phyloP scores from a whole-genome alignment of 2,329 filamentous ascomycete genomes.

The Botryotinia globosa region DNA sequence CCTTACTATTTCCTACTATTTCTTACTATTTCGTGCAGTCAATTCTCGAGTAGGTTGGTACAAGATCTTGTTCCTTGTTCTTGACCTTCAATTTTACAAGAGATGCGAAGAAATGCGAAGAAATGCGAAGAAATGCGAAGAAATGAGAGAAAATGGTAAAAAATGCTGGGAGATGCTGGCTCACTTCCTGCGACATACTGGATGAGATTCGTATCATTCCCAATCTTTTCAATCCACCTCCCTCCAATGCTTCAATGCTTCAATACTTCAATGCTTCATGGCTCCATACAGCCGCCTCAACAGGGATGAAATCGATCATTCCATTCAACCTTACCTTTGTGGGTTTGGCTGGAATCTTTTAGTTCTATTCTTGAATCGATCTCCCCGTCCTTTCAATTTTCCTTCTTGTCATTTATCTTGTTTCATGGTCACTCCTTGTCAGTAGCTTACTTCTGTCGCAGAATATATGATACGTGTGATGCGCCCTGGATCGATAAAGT shows the following conservation, averaged over 20 bases:
- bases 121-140: background rate
- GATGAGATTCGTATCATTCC: background rate
- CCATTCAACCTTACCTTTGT: slow-evolving; percentile 10
- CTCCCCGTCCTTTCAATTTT: slow-evolving; percentile 23
- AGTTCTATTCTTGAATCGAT: slow-evolving; percentile 2
- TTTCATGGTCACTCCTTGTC: slow-evolving; percentile 34
- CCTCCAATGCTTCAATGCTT: background rate
- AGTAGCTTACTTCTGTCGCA: slow-evolving; percentile 32
- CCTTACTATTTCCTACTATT: background rate
- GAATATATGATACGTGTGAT: slow-evolving; percentile 38
- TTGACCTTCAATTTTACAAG: background rate
- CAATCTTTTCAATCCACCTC: background rate
- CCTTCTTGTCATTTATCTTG: slow-evolving; percentile 28
- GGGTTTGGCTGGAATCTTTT: background rate
- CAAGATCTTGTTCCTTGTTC: background rate
- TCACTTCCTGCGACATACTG: background rate
- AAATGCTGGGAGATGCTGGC: background rate
- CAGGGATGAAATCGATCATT: slow-evolving; percentile 5
- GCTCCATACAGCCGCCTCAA: slow-evolving; percentile 7
- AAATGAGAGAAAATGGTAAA: background rate
- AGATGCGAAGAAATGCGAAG: background rate
- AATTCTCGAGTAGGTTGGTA: background rate
- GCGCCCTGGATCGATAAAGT: slow-evolving; percentile 29
- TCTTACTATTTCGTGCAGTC: background rate
- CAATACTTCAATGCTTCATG: background rate